A percentile compares a stretch with the other conserved stretches of the same genome.
Conservation (phyloP, 805 yeast genomes). For the Ogataea methylovora region DNA sequence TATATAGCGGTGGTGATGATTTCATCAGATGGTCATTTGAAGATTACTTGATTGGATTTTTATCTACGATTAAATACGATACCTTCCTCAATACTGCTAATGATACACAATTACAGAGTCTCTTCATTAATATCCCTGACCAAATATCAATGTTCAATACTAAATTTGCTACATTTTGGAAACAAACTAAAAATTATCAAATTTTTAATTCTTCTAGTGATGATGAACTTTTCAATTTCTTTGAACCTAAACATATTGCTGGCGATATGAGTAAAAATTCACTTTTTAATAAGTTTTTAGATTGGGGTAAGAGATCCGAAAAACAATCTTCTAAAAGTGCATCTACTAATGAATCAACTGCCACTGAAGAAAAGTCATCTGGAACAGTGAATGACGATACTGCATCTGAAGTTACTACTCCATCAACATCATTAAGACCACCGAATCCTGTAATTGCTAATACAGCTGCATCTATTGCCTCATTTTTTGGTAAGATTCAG, state of each 20-base stretch:
- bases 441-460: no score
- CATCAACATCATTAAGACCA: neutral
- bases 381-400: neutral
- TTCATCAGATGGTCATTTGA: slow-evolving; percentile 83
- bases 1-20: slow-evolving; percentile 73
- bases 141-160: slow-evolving; percentile 12
- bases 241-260: slow-evolving; percentile 25
- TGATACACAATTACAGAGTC: slow-evolving; percentile 27
- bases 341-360: neutral
- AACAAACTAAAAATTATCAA: slow-evolving; percentile 42
- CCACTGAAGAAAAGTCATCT: neutral
- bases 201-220: slow-evolving; percentile 54
- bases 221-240: slow-evolving; percentile 51
- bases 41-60: slow-evolving; percentile 73
- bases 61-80: slow-evolving; percentile 65
- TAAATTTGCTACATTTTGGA: slow-evolving; percentile 47
- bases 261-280: slow-evolving; percentile 3
- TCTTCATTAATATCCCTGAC: slow-evolving; percentile 4
- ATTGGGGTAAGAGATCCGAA: slow-evolving; percentile 1
- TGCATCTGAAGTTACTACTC: neutral
- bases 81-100: slow-evolving; percentile 39
- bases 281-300: slow-evolving; percentile 5
- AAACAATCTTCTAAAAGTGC: no score
- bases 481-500: neutral
- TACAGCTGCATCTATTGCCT: no score